Evolutionary conservation across 2,329 filamentous ascomycete species (phyloP).

Genomic region (Arthrinium puccinioides): DNA sequence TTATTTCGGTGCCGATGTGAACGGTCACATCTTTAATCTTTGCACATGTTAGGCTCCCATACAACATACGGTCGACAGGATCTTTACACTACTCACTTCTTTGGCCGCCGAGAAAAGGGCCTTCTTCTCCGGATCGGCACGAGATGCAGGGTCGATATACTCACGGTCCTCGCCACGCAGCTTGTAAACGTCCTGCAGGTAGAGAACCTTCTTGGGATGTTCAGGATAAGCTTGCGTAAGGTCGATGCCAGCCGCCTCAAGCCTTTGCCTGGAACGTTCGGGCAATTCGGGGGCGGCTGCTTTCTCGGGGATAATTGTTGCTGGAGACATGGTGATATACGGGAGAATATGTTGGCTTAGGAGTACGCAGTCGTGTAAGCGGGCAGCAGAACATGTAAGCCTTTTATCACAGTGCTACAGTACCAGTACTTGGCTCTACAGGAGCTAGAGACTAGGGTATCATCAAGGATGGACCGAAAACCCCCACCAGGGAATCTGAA

Average conservation of each 20-base stretch:
- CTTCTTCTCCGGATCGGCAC: conserved; percentile 34
- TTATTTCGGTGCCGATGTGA: conserved; percentile 26
- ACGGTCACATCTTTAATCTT: conserved; percentile 31
- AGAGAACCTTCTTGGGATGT: conserved; percentile 1
- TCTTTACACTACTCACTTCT: neutral
- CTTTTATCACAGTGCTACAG: neutral
- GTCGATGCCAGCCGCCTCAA: neutral
- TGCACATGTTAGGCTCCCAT: neutral
- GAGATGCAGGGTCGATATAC: conserved; percentile 25
- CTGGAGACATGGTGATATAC: conserved; percentile 1
- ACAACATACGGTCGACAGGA: neutral
- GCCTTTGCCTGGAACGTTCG: conserved; percentile 1
- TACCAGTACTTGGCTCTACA: neutral
- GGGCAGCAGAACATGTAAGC: neutral
- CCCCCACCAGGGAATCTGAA: neutral
- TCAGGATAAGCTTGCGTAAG: neutral
- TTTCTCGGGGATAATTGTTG: neutral
- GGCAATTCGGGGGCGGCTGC: neutral
- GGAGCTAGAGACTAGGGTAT: neutral
- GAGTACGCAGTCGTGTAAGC: neutral
- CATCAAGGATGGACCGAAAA: neutral
- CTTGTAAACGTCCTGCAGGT: conserved; percentile 2
- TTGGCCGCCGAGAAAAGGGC: conserved; percentile 27
- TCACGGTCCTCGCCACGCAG: conserved; percentile 2
- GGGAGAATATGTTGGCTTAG: neutral